Base-by-base conservation (phyloP, 2,329 filamentous ascomycete genomes). In the Colletotrichum sidae region DNA sequence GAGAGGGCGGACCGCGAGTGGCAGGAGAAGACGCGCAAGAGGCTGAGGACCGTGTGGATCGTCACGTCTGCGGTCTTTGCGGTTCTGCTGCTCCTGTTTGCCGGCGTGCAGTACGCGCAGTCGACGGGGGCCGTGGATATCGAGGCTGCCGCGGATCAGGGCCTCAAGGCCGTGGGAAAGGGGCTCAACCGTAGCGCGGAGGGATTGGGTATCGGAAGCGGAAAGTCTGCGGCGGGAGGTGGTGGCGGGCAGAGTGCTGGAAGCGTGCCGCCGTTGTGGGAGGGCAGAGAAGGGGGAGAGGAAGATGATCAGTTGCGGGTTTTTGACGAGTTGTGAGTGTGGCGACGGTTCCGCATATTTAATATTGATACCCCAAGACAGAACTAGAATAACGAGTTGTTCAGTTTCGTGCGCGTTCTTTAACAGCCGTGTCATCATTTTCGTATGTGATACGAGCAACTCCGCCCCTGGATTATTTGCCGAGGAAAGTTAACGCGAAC, bases 1-100 rank as follows among this genome's bases (percentile, higher is more conserved):
- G 90, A 92, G 74, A 83, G 81, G 60, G 84, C 86, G 2, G 91
- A 94, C 75, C 82, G 80, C 52, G 86, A 88, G 71, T 90, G 89
- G 83, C 87, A 92, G 76, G 88, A 91, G 71, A 87, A 82, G 71
- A 91, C 88, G n/a, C 80, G 88, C 67, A 83, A 80, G 73, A 84
- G 89, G 54, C 78, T 92, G 67, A 87, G 85, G 69, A 82, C 86
- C 17, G 78, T 91, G 51, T 92, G 90, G 88, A 82, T 87, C 44
- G 81, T 88, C 67, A 85, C 84, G 65, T 85, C 79, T 25, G 74
- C 81, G 8, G 65, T 84, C 39, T 73, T 79, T 5, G 80, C 90
- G 41, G 69, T 86, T 2, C 65, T 87, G 15, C 66, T 84, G 3
- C 74, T 86, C 8, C 69, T 86, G 33, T 74, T 83, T 39, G 67